Evolutionary conservation across 768 basidiomycete species (phyloP), one percentile per base, ranked within the genome.

Genomic region (Pleurotus tuoliensis): DNA sequence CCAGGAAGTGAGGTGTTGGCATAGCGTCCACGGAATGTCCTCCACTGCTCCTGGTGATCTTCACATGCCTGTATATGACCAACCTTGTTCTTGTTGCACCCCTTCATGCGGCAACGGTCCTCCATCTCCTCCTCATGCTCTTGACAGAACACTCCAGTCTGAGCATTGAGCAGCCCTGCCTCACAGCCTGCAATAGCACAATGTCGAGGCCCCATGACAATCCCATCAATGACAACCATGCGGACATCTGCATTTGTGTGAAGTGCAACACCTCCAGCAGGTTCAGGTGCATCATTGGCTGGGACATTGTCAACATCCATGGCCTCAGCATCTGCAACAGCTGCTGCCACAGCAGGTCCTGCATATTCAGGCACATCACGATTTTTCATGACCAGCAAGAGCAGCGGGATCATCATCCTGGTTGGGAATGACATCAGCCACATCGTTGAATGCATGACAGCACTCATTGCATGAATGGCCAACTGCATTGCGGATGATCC

Each of bases 191-290:
- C 56, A 46, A 52, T 27, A 8, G 57, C 59, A 60, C 59, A 60
- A 20, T 60, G 59, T 20, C 40, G 18, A 6, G 50, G 59, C 27
- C 56, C 50, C 57, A 60, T 55, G 30, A 60, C 59, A 60, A 60
- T 57, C 5, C 57, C 59, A 60, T 60, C 59, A 20, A 60, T 43
- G 41, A 60, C 59, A 47, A 57, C 41, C 59, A 60, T 54, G 20
- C 37, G 6, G 22, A 59, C 55, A 22, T 24, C 24, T 37, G 47
- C 56, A 16, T 15, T 16, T 20, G 16, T 16, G 24, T 47, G 16
- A 7, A 47, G 46, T 20, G 46, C 16, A 47, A 44, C 41, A 44
- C 20, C 20, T 20, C 20, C 18, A 15, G 22, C 18, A 16, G 22
- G 22, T 16, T 25, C 46, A 16, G 24, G 15, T 49, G 25, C 16